Evolutionary conservation across 2,329 filamentous ascomycete species (phyloP).

Genomic region (Dothidotthia symphoricarpi): DNA sequence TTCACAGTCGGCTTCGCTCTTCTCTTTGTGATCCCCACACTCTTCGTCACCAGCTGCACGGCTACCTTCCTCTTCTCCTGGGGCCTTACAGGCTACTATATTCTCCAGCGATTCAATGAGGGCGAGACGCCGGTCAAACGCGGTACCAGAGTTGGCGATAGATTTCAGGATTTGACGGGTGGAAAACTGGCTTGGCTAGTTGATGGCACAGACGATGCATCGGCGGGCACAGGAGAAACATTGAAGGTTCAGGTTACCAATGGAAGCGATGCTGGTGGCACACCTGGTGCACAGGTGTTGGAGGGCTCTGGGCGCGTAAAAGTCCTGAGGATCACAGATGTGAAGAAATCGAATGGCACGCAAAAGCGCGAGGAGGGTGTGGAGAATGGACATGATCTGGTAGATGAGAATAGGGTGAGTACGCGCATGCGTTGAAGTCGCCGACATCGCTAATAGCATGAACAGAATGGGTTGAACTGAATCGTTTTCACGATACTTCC

Average conservation of each 20-base stretch:
- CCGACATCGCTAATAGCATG: too few relatives aligned
- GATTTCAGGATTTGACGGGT: conserved; percentile 17
- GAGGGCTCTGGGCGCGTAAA: too few relatives aligned
- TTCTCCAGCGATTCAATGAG: conserved; percentile 36
- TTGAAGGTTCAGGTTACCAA: background rate
- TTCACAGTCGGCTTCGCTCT: conserved; percentile 67
- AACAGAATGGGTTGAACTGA: too few relatives aligned
- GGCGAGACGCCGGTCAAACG: conserved; percentile 21
- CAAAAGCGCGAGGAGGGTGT: too few relatives aligned
- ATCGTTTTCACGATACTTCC: too few relatives aligned
- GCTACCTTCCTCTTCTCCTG: conserved; percentile 62
- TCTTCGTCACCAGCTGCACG: conserved; percentile 64
- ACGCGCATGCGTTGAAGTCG: too few relatives aligned
- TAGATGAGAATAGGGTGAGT: too few relatives aligned
- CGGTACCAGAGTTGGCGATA: conserved; percentile 19
- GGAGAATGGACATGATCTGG: too few relatives aligned
- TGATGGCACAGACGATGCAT: conserved; percentile 3
- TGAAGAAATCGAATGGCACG: too few relatives aligned
- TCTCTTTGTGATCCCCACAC: conserved; percentile 64
- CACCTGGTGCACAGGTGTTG: background rate
- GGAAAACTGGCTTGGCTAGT: conserved; percentile 16
- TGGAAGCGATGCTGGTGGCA: conserved; percentile 1
- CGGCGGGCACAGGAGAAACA: too few relatives aligned
- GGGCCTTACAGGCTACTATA: conserved; percentile 59
- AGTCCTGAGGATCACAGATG: too few relatives aligned